These are phyloP conservation scores for Filobasidium uniguttulatum DNA, from an alignment of 1,284 basidiomycete genomes.

Conservation along the genomic window DNA sequence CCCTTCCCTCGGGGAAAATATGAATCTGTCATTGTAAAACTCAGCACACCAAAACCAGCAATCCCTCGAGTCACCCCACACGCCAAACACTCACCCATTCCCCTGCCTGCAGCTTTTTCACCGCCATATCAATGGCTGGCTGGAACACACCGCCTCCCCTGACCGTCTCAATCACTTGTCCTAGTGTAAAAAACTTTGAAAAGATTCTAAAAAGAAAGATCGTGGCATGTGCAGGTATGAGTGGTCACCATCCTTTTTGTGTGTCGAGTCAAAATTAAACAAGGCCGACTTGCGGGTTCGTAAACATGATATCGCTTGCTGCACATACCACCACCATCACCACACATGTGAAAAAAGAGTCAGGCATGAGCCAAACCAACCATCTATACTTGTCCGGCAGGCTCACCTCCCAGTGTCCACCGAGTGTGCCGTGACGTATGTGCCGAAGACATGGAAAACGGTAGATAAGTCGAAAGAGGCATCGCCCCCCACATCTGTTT, in stretches of 20 bases:
- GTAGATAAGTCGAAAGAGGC: conserved; percentile 49
- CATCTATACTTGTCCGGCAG: not conserved
- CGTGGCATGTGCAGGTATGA: conserved; percentile 5
- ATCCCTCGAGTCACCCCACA: not conserved
- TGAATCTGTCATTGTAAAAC: conserved; percentile 50
- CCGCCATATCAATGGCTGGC: conserved; percentile 65
- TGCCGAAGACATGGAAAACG: conserved; percentile 24
- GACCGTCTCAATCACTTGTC: conserved; percentile 88
- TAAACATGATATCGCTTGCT: conserved; percentile 92
- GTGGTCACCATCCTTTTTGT: not conserved
- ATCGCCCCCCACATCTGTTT: conserved; percentile 63
- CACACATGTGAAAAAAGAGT: conserved; percentile 27
- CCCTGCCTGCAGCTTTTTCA: conserved; percentile 62
- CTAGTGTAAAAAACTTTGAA: conserved; percentile 70
- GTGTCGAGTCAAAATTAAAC: not conserved
- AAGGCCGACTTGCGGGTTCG: conserved; percentile 55
- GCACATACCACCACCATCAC: no score
- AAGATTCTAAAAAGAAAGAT: conserved; percentile 24
- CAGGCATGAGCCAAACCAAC: conserved; percentile 47
- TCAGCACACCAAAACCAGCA: not conserved
- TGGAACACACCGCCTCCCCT: conserved; percentile 84
- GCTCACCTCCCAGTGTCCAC: conserved; percentile 33
- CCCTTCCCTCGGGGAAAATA: conserved; percentile 83
- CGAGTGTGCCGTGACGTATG: conserved; percentile 28
- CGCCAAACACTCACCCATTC: conserved; percentile 55